Percentiles rank a stretch among this genome's conserved stretches.
Evolutionary conservation across 106 monocot species (phyloP).

Genomic region (Iris macrosiphon): DNA sequence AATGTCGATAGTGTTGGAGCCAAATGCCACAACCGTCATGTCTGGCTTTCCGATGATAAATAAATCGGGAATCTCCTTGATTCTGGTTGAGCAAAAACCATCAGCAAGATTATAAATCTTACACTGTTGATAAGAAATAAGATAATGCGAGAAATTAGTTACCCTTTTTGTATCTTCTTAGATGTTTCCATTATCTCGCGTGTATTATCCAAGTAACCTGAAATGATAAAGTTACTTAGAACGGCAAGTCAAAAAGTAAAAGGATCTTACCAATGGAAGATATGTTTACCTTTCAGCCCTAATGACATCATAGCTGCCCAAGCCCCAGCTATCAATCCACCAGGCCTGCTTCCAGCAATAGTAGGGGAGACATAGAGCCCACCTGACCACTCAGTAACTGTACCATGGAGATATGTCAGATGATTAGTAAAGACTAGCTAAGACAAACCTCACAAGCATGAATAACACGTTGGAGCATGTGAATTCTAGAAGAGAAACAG

Average conservation of each 20-base stretch:
- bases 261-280: background rate
- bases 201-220: conserved; percentile 94
- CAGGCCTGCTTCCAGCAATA: conserved; percentile 93
- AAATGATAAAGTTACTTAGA: conserved; percentile 9
- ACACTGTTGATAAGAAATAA: background rate
- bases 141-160: background rate
- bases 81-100: conserved; percentile 28
- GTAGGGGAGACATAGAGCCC: conserved; percentile 99
- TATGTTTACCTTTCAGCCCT: conserved; percentile 61
- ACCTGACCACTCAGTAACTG: conserved; percentile 98
- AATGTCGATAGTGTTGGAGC: conserved; percentile 67
- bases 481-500: too few relatives aligned
- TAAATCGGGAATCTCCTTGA: conserved; percentile 70
- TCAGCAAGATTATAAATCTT: background rate
- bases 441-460: background rate
- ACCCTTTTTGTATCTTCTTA: conserved; percentile 88
- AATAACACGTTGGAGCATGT: too few relatives aligned
- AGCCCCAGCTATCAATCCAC: conserved; percentile 93
- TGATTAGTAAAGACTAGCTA: background rate
- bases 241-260: background rate
- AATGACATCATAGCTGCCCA: conserved; percentile 98
- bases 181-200: conserved; percentile 83
- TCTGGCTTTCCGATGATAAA: conserved; percentile 82
- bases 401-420: conserved; percentile 3
- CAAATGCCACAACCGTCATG: conserved; percentile 87